Evolutionary conservation across 2,329 filamentous ascomycete genomes (phyloP).

Genomic region (Tricladium varicosporioides): DNA sequence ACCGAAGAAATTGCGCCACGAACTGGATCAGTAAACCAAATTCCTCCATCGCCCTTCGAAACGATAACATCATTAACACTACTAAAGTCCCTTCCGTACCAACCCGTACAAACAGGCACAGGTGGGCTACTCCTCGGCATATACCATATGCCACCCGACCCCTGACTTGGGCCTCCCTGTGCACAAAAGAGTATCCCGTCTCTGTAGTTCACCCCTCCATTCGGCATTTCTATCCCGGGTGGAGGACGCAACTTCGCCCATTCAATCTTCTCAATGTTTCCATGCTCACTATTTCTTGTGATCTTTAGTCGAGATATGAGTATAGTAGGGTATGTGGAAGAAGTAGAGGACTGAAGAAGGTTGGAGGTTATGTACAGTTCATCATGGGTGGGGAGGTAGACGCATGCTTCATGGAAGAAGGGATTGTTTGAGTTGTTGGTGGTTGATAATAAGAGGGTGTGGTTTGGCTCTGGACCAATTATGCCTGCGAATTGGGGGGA

Average conservation of each 20-base stretch:
- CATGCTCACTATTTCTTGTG: conserved; percentile 27
- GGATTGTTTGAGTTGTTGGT: conserved; percentile 40
- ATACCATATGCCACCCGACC: conserved; percentile 30
- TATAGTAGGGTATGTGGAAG: conserved; percentile 40
- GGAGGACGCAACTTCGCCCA: conserved; percentile 38
- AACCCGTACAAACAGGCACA: conserved; percentile 40
- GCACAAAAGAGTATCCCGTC: conserved; percentile 43
- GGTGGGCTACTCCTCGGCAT: conserved; percentile 26
- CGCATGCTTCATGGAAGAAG: conserved; percentile 47
- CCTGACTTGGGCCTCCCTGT: conserved; percentile 34
- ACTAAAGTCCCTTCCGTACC: conserved; percentile 46
- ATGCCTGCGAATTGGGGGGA: conserved; percentile 37
- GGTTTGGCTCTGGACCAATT: conserved; percentile 35
- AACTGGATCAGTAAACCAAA: conserved; percentile 51
- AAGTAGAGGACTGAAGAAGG: conserved; percentile 38
- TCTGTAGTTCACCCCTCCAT: conserved; percentile 41
- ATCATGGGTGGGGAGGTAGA: conserved; percentile 38
- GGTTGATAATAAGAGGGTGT: conserved; percentile 43
- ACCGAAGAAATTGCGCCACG: no score
- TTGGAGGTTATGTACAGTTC: conserved; percentile 47
- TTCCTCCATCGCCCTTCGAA: conserved; percentile 36
- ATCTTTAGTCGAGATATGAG: conserved; percentile 45
- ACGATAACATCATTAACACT: conserved; percentile 43
- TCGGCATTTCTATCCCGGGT: conserved; percentile 43
- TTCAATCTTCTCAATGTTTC: conserved; percentile 24